Base-by-base conservation (phyloP, 2,329 filamentous ascomycete genomes). In the Fonsecaea nubica region DNA sequence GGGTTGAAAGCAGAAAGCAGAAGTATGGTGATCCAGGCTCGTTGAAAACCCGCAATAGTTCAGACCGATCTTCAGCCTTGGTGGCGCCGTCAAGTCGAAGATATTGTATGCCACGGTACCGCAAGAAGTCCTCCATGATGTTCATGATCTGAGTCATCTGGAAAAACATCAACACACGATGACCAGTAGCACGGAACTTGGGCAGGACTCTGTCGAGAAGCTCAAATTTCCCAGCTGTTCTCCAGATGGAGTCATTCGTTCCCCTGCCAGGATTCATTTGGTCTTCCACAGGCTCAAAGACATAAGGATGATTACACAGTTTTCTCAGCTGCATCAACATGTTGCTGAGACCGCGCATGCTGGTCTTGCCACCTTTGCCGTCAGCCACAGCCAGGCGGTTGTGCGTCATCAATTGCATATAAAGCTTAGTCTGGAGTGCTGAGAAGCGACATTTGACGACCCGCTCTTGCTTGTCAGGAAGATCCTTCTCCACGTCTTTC, bases 91-190 rank as follows among this genome's bases (percentile, higher is more conserved):
- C 95, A 66, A 99, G 85, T 77, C 95, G 93, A 72, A 99, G 85
- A 77, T 96, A 99, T 75, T 91, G 86, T 72, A 97, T 85, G 55
- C 90, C 90, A 71, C 92, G 87, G 75, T 92, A 90, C 3, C 94
- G 90, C 69, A 99, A 81, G 78, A 96, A 99, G 77, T 99, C 95
- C 74, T 99, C 95, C 95, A 99, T 98, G 75, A 99, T 99, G 80
- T 99, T 97, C 95, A 99, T 99, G 77, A 99, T 99, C 69, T 96
- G 93, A 3, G 95, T 99, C 95, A 99, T 99, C 79, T 99, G 95
- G 85, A 99, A 99, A 86, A 99, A 99, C 91, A 99, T 98, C 78
- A 99, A 85, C 33, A 98, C 93, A 79, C 95, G 91, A 87, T 99
- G 95, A 15, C 92, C 92, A 1, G 92, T 93, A 2, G 86, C 89